These are phyloP conservation scores for Vanderwaltozyma tropicalis DNA, from an alignment of 805 yeast genomes.

Conservation along the genomic window DNA sequence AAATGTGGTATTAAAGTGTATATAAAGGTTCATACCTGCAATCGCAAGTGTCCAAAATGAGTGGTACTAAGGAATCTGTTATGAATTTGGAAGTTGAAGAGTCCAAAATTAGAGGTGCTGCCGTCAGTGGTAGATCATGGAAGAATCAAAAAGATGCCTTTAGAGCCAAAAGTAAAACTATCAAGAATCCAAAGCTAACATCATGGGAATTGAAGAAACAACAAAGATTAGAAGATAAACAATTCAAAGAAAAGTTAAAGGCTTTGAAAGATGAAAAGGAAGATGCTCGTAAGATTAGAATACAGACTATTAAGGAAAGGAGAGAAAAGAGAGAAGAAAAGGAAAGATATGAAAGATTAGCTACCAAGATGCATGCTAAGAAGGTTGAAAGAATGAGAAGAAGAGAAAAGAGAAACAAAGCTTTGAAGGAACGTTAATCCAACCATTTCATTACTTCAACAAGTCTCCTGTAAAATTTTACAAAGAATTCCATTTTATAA, in stretches of 20 bases:
- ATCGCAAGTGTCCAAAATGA: background rate
- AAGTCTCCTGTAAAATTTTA: too few species aligned
- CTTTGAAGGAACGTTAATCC: slow-evolving; percentile 72
- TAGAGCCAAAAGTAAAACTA: slow-evolving; percentile 52
- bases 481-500: too few species aligned
- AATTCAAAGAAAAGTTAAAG: slow-evolving; percentile 56
- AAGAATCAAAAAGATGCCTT: slow-evolving; percentile 58
- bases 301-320: slow-evolving; percentile 56
- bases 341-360: slow-evolving; percentile 76
- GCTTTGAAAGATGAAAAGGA: slow-evolving; percentile 74
- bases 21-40: too few species aligned
- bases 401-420: slow-evolving; percentile 90
- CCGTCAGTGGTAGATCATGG: slow-evolving; percentile 66
- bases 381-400: slow-evolving; percentile 81
- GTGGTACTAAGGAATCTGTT: background rate
- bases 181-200: slow-evolving; percentile 33
- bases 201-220: slow-evolving; percentile 60
- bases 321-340: slow-evolving; percentile 75
- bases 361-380: slow-evolving; percentile 84
- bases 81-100: too few species aligned
- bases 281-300: slow-evolving; percentile 40
- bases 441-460: too few species aligned
- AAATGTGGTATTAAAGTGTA: background rate
- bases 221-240: slow-evolving; percentile 54
- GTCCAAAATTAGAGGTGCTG: slow-evolving; percentile 32